Percentiles rank a stretch among this genome's conserved stretches.
These are phyloP conservation scores for Phytomonas serpens DNA, from an alignment of 208 protist genomes.

Conservation along the genomic window DNA sequence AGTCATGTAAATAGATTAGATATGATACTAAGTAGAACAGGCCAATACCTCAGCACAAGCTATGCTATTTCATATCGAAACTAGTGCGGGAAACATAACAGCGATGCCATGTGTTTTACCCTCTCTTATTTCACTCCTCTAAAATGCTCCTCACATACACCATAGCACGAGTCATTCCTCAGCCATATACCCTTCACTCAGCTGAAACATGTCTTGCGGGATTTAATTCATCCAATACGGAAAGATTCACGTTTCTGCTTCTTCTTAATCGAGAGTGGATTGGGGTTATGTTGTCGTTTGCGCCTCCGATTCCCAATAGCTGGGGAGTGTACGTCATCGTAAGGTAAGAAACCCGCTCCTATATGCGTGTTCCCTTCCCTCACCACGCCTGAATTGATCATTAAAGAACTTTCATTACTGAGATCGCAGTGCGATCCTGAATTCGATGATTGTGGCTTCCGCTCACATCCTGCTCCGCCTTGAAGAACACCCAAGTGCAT, in stretches of 20 bases:
- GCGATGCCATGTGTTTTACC: background rate
- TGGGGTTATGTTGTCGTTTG: conserved; percentile 24
- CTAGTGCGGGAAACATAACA: background rate
- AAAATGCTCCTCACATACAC: background rate
- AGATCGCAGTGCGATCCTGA: background rate
- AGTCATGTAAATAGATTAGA: background rate
- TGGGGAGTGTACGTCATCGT: background rate
- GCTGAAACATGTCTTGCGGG: background rate
- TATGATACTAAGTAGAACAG: background rate
- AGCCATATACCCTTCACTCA: background rate
- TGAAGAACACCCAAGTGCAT: conserved; percentile 21
- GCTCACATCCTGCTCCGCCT: background rate
- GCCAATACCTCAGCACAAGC: background rate
- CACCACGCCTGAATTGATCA: background rate
- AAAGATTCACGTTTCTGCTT: conserved; percentile 63
- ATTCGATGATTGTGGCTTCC: background rate
- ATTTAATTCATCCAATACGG: conserved; percentile 21
- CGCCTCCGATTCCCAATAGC: conserved; percentile 14
- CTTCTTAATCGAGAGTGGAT: conserved; percentile 81
- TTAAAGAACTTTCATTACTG: background rate
- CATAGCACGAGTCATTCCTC: background rate
- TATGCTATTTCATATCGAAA: background rate
- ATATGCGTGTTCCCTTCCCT: background rate
- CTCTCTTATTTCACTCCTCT: background rate
- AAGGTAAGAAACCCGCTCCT: background rate